Conservation (phyloP, 345 rosid species). For the Syzygium aromaticum region DNA sequence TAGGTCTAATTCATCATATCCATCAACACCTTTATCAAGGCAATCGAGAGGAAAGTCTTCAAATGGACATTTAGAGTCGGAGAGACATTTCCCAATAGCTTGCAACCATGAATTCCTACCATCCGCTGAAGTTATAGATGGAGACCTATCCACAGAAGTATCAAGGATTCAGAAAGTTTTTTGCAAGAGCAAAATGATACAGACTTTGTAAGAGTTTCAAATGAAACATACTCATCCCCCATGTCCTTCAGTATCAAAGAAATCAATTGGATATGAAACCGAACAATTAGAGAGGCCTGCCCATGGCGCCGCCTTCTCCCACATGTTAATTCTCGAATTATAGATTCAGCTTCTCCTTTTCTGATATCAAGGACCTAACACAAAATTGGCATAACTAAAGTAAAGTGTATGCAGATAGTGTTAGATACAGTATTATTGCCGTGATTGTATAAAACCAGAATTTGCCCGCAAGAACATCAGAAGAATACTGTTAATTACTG, state of each 20-base stretch:
- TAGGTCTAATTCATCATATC: constrained; percentile 19
- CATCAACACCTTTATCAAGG: constrained; percentile 5
- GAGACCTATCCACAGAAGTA: constrained; percentile 27
- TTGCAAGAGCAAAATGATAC: background rate
- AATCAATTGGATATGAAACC: constrained; percentile 47
- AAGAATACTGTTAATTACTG: background rate
- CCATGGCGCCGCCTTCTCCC: constrained; percentile 41
- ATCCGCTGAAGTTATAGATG: constrained; percentile 30
- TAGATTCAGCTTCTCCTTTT: constrained; percentile 65
- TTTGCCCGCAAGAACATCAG: background rate
- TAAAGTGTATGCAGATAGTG: background rate
- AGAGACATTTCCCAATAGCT: constrained; percentile 10
- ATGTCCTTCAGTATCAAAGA: constrained; percentile 37
- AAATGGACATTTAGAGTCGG: constrained; percentile 3
- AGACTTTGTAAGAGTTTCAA: background rate
- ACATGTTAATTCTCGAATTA: constrained; percentile 48
- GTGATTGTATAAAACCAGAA: background rate
- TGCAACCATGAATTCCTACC: constrained; percentile 46
- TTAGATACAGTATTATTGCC: background rate
- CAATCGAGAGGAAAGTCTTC: constrained; percentile 5
- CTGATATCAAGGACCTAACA: constrained; percentile 55
- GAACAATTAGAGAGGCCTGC: constrained; percentile 38
- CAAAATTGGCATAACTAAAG: background rate
- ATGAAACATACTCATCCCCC: constrained; percentile 42
- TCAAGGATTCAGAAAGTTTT: background rate